Conservation (phyloP, 2,329 filamentous ascomycete species). For the Colletotrichum sp. region DNA sequence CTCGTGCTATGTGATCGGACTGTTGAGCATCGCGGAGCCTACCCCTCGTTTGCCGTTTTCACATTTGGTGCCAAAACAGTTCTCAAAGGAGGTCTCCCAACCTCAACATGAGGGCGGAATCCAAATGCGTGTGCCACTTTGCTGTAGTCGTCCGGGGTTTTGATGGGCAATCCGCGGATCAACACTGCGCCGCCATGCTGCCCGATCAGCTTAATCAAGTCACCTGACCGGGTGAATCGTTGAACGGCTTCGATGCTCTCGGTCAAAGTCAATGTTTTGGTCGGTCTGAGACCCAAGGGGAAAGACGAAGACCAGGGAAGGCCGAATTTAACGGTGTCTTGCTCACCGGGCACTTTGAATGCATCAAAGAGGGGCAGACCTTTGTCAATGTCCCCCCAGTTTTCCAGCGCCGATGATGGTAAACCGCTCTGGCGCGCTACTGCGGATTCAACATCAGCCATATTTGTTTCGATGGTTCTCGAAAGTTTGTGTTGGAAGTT, state of each 20-base stretch:
- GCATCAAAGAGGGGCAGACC: neutral
- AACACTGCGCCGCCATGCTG: slow-evolving; percentile 37
- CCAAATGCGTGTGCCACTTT: slow-evolving; percentile 38
- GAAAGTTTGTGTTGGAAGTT: neutral
- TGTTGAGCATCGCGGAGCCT: neutral
- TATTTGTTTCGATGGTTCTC: neutral
- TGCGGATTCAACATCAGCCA: neutral
- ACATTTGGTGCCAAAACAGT: slow-evolving; percentile 38
- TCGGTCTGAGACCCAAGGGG: slow-evolving; percentile 25
- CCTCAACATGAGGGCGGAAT: slow-evolving; percentile 36
- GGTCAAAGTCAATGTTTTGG: neutral
- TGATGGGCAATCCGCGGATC: slow-evolving; percentile 36
- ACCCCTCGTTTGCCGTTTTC: slow-evolving; percentile 42
- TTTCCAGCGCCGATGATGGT: neutral
- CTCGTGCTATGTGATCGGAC: too few relatives aligned
- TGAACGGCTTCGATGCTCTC: slow-evolving; percentile 22
- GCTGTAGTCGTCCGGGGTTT: slow-evolving; percentile 36
- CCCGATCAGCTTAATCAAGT: slow-evolving; percentile 27
- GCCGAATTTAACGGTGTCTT: slow-evolving; percentile 25
- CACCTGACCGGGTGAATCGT: slow-evolving; percentile 27
- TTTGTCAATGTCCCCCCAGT: too few relatives aligned
- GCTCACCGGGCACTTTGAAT: slow-evolving; percentile 28
- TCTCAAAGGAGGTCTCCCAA: slow-evolving; percentile 35
- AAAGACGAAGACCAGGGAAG: slow-evolving; percentile 26
- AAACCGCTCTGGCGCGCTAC: neutral